Base-by-base conservation (phyloP, 169 alveolate genomes). In the Cyclospora cayetanensis region DNA sequence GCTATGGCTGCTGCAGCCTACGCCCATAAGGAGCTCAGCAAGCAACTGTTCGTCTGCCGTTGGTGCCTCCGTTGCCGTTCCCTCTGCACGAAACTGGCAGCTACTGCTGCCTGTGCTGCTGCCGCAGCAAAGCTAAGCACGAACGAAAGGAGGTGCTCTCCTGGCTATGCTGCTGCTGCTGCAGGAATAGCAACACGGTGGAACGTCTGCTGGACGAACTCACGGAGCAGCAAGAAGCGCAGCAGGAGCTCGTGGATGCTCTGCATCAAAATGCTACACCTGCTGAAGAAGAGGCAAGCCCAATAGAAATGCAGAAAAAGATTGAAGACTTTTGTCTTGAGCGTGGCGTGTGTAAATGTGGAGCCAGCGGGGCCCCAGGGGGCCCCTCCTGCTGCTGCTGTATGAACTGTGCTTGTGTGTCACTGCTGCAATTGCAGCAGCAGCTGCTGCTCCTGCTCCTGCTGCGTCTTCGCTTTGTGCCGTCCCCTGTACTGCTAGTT, bases 181-280 rank as follows among this genome's bases (percentile, higher is more conserved):
- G 46, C 83, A 3, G 46, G 55, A n/a, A 15, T 46, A 27, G 31
- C 80, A 27, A 25, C 15, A 43, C 53, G 29, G 76, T 50, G 22
- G 91, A 87, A n/a, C 50, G 37, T 2, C 76, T 87, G 50, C 35
- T 68, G 72, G 92, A 87, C 12, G 91, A 85, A 15, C 37, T 87
- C 29, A 20, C 53, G 0, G 86, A 87, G 86, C 85, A 68, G 76
- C 74, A 66, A 53, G 91, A 85, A 7, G 65, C 72, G 52, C 84
- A 65, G 68, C 37, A 85, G 15, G 91, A 85, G 25, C 42, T 85
- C 29, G 66, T 42, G 29, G 53, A 76, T 63, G 39, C 50, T 4
- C 74, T 76, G 39, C 86, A 76, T 63, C 86, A 43, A 43, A 42
- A 31, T 0, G 66, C 86, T 0, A 22, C 5, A 12, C 66, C 50